phyloP scores from a whole-genome alignment of 1,284 basidiomycete species.

The Rugosomyces carneus region DNA sequence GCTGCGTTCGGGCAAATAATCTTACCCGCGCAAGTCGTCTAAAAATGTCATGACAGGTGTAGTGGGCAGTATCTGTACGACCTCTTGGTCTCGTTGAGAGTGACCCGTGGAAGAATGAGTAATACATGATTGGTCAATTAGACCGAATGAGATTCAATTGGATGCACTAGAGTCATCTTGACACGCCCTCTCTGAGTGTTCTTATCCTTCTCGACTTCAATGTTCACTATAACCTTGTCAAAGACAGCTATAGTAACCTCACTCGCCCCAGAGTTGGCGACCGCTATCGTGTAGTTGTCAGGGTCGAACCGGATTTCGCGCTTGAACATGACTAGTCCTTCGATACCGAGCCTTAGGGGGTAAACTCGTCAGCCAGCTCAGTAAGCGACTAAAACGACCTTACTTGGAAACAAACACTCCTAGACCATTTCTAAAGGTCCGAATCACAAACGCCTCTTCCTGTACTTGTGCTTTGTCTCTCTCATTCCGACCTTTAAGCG shows the following conservation, averaged over 20 bases:
- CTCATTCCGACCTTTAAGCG: slow-evolving; percentile 71
- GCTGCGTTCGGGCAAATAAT: too few species aligned
- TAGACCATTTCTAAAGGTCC: slow-evolving; percentile 91
- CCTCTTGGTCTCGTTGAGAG: too few species aligned
- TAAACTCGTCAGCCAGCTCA: too few species aligned
- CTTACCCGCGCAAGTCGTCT: too few species aligned
- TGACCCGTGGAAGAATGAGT: too few species aligned
- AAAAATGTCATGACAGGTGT: too few species aligned
- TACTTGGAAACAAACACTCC: slow-evolving; percentile 94
- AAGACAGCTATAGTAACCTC: slow-evolving; percentile 76
- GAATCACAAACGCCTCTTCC: slow-evolving; percentile 93
- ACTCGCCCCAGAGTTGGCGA: slow-evolving; percentile 42
- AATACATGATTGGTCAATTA: background rate
- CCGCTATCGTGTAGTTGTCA: slow-evolving; percentile 81
- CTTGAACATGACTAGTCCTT: slow-evolving; percentile 92
- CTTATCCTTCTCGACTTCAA: slow-evolving; percentile 91
- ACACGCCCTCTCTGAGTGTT: slow-evolving; percentile 93
- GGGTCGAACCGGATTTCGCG: slow-evolving; percentile 84
- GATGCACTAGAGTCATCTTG: slow-evolving; percentile 80
- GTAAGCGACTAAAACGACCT: slow-evolving; percentile 24
- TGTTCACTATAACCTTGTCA: slow-evolving; percentile 86
- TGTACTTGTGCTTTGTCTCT: slow-evolving; percentile 37
- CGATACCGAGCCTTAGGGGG: slow-evolving; percentile 73
- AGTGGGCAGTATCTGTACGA: too few species aligned
- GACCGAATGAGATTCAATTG: slow-evolving; percentile 52